Conservation (phyloP, 2,329 filamentous ascomycete genomes). For the Fusarium goolgardi region DNA sequence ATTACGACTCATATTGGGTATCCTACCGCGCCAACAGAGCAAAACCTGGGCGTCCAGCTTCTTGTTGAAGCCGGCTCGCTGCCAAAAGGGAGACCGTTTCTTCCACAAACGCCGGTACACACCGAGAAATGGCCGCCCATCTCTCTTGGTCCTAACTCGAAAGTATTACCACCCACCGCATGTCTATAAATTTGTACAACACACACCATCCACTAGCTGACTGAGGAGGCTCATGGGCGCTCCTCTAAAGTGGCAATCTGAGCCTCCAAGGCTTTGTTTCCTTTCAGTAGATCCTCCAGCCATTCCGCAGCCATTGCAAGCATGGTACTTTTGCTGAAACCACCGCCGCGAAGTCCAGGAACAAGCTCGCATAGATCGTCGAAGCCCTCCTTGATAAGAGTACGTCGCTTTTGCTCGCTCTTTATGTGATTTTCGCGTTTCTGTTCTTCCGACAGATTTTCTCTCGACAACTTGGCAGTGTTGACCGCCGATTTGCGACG, state of each 20-base stretch:
- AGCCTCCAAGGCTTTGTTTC: constrained; percentile 71
- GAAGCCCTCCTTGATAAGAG: constrained; percentile 84
- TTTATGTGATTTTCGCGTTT: constrained; percentile 88
- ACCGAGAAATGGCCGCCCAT: constrained; percentile 29
- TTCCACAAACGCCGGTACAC: constrained; percentile 42
- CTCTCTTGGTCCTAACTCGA: constrained; percentile 22
- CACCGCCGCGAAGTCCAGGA: constrained; percentile 77
- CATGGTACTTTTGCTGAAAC: constrained; percentile 85
- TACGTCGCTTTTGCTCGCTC: constrained; percentile 87
- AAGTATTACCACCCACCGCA: constrained; percentile 27
- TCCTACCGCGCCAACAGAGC: constrained; percentile 30
- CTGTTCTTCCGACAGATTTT: constrained; percentile 83
- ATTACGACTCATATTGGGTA: constrained; percentile 41
- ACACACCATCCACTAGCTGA: neutral
- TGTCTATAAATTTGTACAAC: constrained; percentile 30
- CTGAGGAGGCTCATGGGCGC: constrained; percentile 20
- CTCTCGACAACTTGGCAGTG: constrained; percentile 63
- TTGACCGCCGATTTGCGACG: constrained; percentile 62
- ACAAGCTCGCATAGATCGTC: constrained; percentile 82
- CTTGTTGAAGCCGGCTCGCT: constrained; percentile 15
- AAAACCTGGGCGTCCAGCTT: constrained; percentile 21
- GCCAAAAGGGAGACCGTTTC: constrained; percentile 17
- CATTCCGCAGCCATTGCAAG: constrained; percentile 81
- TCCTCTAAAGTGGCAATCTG: constrained; percentile 59
- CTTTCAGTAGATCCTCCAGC: constrained; percentile 77